Evolutionary conservation across 768 basidiomycete species (phyloP).

Genomic region (Coprinopsis sp.): DNA sequence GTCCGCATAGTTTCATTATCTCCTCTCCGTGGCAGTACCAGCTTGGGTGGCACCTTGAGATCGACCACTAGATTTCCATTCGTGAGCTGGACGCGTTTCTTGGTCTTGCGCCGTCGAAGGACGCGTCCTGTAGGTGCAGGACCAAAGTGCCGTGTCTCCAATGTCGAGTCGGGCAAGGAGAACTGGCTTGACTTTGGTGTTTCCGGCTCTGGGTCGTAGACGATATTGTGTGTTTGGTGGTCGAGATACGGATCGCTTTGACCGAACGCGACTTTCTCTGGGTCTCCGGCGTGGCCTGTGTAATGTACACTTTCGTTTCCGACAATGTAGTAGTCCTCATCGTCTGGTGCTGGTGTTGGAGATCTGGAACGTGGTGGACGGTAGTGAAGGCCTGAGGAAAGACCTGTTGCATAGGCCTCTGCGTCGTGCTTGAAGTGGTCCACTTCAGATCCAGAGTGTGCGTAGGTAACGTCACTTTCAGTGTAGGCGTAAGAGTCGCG

Average conservation of each 20-base stretch:
- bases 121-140: slow-evolving; percentile 82
- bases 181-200: slow-evolving; percentile 37
- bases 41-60: slow-evolving; percentile 76
- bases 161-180: slow-evolving; percentile 46
- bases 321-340: slow-evolving; percentile 63
- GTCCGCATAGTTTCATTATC: slow-evolving; percentile 70
- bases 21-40: slow-evolving; percentile 69
- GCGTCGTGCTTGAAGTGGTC: slow-evolving; percentile 63
- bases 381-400: slow-evolving; percentile 43
- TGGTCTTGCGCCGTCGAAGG: slow-evolving; percentile 65
- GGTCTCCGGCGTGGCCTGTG: slow-evolving; percentile 35
- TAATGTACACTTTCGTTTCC: slow-evolving; percentile 55
- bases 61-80: slow-evolving; percentile 88
- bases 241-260: slow-evolving; percentile 21
- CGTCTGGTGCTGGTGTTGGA: slow-evolving; percentile 69
- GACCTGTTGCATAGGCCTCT: slow-evolving; percentile 67
- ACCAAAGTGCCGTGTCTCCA: slow-evolving; percentile 79
- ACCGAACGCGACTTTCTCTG: slow-evolving; percentile 34
- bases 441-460: slow-evolving; percentile 29
- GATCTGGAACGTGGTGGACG: slow-evolving; percentile 63
- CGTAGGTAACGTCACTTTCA: slow-evolving; percentile 27
- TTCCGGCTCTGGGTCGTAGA: slow-evolving; percentile 40
- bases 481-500: slow-evolving; percentile 28
- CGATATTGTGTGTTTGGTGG: slow-evolving; percentile 21
- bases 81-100: slow-evolving; percentile 77